Evolutionary conservation across 1,139 yeast genomes (phyloP).

Genomic region (Saccharomycopsis crataegensis): DNA sequence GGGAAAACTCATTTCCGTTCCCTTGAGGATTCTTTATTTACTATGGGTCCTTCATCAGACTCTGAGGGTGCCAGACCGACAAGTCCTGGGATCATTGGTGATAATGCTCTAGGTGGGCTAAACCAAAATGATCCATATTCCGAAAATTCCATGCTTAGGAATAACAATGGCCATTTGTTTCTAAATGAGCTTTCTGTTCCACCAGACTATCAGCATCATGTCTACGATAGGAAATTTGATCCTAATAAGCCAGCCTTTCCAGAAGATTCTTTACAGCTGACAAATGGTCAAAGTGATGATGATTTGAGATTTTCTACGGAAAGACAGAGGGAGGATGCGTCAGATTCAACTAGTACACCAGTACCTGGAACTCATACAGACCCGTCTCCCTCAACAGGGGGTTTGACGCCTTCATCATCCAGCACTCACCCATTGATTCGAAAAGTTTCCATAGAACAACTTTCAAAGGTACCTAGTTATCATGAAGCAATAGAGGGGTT

Average conservation of each 20-base stretch:
- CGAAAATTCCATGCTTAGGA: background rate
- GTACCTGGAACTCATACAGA: background rate
- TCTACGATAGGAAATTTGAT: conserved; percentile 59
- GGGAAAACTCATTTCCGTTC: conserved; percentile 44
- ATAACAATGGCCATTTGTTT: background rate
- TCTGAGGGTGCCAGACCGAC: conserved; percentile 17
- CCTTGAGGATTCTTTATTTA: conserved; percentile 16
- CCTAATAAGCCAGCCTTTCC: conserved; percentile 18
- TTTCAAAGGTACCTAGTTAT: conserved; percentile 9
- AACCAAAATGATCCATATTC: background rate
- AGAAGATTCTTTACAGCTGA: background rate
- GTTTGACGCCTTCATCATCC: background rate
- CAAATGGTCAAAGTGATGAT: background rate
- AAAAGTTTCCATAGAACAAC: conserved; percentile 4
- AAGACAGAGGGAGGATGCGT: background rate
- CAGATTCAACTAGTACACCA: background rate
- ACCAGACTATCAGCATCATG: conserved; percentile 73
- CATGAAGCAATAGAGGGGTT: conserved; percentile 7
- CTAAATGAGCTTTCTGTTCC: conserved; percentile 54
- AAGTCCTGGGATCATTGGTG: conserved; percentile 8
- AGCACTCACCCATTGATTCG: background rate
- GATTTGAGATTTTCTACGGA: background rate
- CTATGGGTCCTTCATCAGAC: conserved; percentile 24
- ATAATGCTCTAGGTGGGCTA: background rate
- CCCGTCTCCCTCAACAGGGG: background rate